Evolutionary conservation across 306 rosid species (phyloP).

Genomic region (Castanospermum australe): DNA sequence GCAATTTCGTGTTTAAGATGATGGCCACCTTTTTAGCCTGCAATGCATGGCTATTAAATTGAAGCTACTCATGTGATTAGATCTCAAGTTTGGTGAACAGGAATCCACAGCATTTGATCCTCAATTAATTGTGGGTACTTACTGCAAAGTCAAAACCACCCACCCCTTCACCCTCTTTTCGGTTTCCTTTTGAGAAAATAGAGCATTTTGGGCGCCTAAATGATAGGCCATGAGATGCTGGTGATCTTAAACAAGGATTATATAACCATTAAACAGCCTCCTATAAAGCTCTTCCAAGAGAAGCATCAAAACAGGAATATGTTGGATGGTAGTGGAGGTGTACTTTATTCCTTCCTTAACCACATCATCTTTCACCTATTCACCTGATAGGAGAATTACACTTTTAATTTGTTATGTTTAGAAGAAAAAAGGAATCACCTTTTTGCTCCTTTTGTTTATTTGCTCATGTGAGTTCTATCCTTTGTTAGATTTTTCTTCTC

Average conservation of each 20-base stretch:
- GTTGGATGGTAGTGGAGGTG: constrained; percentile 48
- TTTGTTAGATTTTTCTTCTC: constrained; percentile 16
- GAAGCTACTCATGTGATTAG: background rate
- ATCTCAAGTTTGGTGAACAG: background rate
- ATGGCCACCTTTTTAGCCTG: background rate
- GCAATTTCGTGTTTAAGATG: background rate
- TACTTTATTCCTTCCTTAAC: constrained; percentile 71
- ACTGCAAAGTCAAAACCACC: background rate
- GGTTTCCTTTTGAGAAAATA: background rate
- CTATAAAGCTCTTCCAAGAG: constrained; percentile 18
- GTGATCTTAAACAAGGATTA: constrained; percentile 12
- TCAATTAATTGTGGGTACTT: background rate
- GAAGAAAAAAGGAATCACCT: constrained; percentile 33
- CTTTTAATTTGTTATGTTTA: constrained; percentile 11
- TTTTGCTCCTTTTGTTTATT: constrained; percentile 9
- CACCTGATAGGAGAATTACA: background rate
- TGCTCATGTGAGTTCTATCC: background rate
- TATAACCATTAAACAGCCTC: constrained; percentile 11
- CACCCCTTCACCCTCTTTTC: background rate
- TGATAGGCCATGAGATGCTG: constrained; percentile 21
- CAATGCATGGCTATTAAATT: background rate
- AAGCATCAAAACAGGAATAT: constrained; percentile 49
- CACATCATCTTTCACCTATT: constrained; percentile 31
- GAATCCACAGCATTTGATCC: background rate
- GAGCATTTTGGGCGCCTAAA: background rate